Percentiles rank a stretch among this genome's conserved stretches.
Conservation (phyloP, 139 green algal species). For the Closterium sp. region DNA sequence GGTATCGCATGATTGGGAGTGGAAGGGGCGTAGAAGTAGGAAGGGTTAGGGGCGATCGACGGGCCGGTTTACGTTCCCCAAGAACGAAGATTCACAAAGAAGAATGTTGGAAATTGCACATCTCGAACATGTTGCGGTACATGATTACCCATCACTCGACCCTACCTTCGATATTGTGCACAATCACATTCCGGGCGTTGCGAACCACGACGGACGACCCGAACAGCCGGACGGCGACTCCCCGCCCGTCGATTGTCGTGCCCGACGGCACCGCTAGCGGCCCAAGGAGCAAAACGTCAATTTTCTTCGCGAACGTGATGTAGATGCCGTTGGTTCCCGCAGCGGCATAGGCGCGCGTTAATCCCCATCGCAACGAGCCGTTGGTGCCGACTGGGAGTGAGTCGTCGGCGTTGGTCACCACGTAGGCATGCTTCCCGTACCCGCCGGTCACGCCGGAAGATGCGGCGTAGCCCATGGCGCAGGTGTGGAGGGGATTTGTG, state of each 20-base stretch:
- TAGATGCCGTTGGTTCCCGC: not conserved
- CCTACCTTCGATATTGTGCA: slow-evolving; percentile 20
- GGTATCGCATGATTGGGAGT: not conserved
- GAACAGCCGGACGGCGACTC: not conserved
- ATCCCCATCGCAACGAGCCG: slow-evolving; percentile 1
- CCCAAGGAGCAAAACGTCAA: not conserved
- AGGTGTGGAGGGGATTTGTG: slow-evolving; percentile 2
- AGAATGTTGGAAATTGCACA: too few relatives aligned
- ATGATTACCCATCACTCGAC: not conserved
- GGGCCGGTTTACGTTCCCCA: too few relatives aligned
- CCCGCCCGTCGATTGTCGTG: slow-evolving; percentile 17
- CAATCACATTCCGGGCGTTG: slow-evolving; percentile 7
- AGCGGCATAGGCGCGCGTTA: not conserved
- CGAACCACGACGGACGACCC: not conserved
- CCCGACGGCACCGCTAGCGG: not conserved
- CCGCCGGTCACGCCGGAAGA: slow-evolving; percentile 12
- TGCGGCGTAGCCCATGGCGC: not conserved
- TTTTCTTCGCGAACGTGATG: slow-evolving; percentile 4
- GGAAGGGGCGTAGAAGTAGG: not conserved
- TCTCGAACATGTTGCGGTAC: too few relatives aligned
- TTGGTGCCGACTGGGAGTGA: not conserved
- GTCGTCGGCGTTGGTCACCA: not conserved
- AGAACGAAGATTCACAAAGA: too few relatives aligned
- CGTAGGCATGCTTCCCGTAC: not conserved
- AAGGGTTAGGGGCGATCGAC: not conserved